A percentile compares a stretch with the other conserved stretches of the same genome.
These are phyloP conservation scores for Sphaerulina populicola DNA, from an alignment of 2,329 filamentous ascomycete genomes.

Conservation along the genomic window DNA sequence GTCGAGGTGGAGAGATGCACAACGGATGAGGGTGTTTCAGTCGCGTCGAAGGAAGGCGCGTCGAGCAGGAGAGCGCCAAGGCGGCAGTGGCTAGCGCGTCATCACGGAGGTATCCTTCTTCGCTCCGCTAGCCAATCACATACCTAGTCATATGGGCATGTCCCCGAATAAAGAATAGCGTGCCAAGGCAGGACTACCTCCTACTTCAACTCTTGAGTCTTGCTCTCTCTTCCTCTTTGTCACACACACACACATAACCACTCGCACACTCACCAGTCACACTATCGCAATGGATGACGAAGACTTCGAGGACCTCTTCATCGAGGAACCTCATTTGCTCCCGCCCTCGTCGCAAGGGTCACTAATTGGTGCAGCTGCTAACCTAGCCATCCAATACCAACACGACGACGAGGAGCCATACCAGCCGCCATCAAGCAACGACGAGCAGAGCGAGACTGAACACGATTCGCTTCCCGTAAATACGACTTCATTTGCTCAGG, in stretches of 20 bases:
- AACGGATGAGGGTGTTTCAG: neutral
- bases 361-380: slow-evolving; percentile 18
- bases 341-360: slow-evolving; percentile 21
- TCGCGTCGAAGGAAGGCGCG: slow-evolving; percentile 1
- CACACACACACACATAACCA: slow-evolving; percentile 1
- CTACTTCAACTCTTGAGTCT: neutral
- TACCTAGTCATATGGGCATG: no score
- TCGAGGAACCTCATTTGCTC: slow-evolving; percentile 15
- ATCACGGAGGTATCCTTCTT: no score
- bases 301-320: slow-evolving; percentile 26
- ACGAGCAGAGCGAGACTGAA: neutral
- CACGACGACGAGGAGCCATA: neutral
- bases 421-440: neutral
- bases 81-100: slow-evolving; percentile 3
- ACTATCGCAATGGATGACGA: slow-evolving; percentile 20
- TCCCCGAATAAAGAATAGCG: no score
- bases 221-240: neutral
- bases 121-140: no score
- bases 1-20: neutral
- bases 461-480: slow-evolving; percentile 1
- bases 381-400: slow-evolving; percentile 12
- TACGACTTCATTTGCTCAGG: slow-evolving; percentile 2
- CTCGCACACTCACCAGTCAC: neutral
- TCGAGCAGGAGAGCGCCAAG: slow-evolving; percentile 2
- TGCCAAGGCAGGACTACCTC: neutral